Evolutionary conservation across 2,329 filamentous ascomycete genomes (phyloP).

Genomic region (Fusarium floridanum): DNA sequence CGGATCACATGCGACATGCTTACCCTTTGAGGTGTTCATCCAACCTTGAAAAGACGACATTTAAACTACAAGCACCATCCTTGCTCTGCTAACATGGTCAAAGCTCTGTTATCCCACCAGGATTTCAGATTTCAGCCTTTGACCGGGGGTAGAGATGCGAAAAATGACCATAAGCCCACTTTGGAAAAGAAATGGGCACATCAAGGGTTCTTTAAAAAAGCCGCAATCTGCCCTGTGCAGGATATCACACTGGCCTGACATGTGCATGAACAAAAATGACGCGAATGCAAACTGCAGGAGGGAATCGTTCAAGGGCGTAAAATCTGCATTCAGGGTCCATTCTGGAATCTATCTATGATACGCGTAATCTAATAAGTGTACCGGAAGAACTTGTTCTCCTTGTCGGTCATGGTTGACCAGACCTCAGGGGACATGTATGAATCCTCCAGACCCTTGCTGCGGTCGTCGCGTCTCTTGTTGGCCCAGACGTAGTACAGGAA

Average conservation of each 20-base stretch:
- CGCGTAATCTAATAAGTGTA: constrained; percentile 59
- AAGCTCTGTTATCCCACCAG: neutral
- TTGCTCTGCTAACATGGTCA: neutral
- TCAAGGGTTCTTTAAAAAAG: neutral
- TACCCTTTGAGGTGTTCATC: neutral
- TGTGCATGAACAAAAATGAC: neutral
- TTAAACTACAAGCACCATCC: neutral
- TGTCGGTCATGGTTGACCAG: constrained; percentile 67
- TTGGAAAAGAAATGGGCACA: neutral
- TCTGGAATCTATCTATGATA: neutral
- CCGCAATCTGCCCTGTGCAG: neutral
- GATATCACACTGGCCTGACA: neutral
- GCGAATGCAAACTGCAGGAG: neutral
- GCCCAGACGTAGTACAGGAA: constrained; percentile 65
- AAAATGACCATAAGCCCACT: neutral
- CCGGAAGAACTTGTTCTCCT: constrained; percentile 68
- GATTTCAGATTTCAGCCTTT: neutral
- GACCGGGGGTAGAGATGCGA: neutral
- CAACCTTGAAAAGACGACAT: neutral
- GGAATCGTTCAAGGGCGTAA: neutral
- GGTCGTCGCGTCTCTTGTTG: constrained; percentile 55
- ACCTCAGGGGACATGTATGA: constrained; percentile 56
- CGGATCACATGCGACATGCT: neutral
- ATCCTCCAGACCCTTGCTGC: constrained; percentile 54
- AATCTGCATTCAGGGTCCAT: neutral